A percentile compares a stretch with the other conserved stretches of the same genome.
phyloP scores from a whole-genome alignment of 2,329 filamentous ascomycete genomes.

The Diaporthe citri region DNA sequence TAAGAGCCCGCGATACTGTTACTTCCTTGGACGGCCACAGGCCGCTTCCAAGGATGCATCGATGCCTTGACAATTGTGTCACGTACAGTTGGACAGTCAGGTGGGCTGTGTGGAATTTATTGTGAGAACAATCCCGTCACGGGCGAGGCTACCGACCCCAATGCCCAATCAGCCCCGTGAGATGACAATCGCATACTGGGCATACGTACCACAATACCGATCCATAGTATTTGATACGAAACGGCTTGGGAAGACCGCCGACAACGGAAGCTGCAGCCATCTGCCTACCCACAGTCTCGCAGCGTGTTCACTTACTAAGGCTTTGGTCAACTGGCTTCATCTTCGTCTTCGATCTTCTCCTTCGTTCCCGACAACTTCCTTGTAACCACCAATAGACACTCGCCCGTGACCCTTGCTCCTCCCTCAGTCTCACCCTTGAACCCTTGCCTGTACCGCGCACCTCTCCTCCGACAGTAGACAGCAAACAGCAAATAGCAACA shows the following conservation, averaged over 20 bases:
- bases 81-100: neutral
- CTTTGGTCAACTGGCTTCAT: neutral
- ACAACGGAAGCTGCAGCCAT: slow-evolving; percentile 30
- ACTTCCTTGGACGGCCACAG: slow-evolving; percentile 14
- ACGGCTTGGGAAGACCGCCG: slow-evolving; percentile 8
- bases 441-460: neutral
- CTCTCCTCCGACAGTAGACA: neutral
- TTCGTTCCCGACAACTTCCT: neutral
- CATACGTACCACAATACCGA: neutral
- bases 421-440: slow-evolving; percentile 1
- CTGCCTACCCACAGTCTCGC: slow-evolving; percentile 3
- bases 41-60: slow-evolving; percentile 1
- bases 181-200: slow-evolving; percentile 13
- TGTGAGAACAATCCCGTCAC: slow-evolving; percentile 26
- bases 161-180: slow-evolving; percentile 16
- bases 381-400: neutral
- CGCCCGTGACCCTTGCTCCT: neutral
- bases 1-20: neutral
- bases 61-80: slow-evolving; percentile 9
- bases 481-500: neutral
- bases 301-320: slow-evolving; percentile 10
- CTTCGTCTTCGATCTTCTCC: neutral
- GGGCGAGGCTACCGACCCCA: neutral
- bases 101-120: slow-evolving; percentile 17
- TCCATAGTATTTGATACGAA: neutral